Evolutionary conservation across 306 rosid species (phyloP), one percentile per base, ranked within the genome.

Genomic region (Sindora glabra): DNA sequence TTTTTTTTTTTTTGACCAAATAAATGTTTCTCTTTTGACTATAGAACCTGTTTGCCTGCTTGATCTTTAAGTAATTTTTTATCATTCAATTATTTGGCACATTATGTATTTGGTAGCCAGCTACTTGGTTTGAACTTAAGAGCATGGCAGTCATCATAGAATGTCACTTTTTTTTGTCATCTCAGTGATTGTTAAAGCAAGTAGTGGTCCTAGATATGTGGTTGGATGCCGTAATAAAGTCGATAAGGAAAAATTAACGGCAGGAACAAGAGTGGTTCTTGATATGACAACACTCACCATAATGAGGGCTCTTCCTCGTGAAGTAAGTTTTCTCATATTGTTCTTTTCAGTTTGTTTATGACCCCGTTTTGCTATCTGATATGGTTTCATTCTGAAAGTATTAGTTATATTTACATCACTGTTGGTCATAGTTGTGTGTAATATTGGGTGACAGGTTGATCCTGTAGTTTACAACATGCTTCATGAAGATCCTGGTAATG

Each of bases 231-330:
- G 96, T 64, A 89, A 79, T 80, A 92, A 92, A 76, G 94, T 92
- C 59, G 92, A 86, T 51, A 92, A 83, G 77, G 96, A 92, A 69
- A 92, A 89, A 56, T 68, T 92, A 54, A 84, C 89, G 14, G 77
- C 96, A 0, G 99, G 99, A 30, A 92, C 99, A 11, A 81, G 99
- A 67, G 99, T 92, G 27, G 95, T 84, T 73, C 92, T 92, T 68
- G 99, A 92, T 67, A 84, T 89, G 96, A 84, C 94, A 46, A 92
- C 96, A 13, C 83, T 92, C 48, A 89, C 95, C 17, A 86, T 92
- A 71, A 86, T 89, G 95, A 73, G 96, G 25, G 90, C 97, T 65
- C 99, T 92, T 82, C 99, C 99, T 10, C 89, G 99, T 44, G 95
- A 89, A 71, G 99, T 92, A 58, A 71, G 83, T 77, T 42, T 42